Base-by-base conservation (phyloP, 257 asterid genomes). In the Solanum appendiculatum region DNA sequence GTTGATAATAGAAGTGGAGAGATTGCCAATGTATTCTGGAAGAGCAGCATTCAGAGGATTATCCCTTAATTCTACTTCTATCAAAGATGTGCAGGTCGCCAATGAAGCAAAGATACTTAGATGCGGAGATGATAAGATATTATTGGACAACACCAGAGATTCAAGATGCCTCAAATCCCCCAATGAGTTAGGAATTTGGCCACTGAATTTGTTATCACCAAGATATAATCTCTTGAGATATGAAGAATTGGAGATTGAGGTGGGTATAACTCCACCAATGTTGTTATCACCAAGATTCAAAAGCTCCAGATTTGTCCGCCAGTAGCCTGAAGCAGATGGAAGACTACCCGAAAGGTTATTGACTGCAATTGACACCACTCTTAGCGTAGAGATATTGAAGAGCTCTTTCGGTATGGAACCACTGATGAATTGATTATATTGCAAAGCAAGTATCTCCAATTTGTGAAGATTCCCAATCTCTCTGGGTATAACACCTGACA, bases 381-480 rank as follows among this genome's bases (percentile, higher is more conserved):
- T 75, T 39, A 90, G 23, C 4, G 88, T 84, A 13, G 93, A 91
- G 9, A 87, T 40, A 88, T 90, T 91, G 89, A 90, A 90, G 58
- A 90, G 85, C 29, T 0, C 25, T 16, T 85, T 85, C 7, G 91
- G 90, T 39, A 91, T 90, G 5, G 69, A 39, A 7, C 92, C 93
- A 56, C 8, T 48, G 2, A 56, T 48, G 2, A 56, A 83, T 4
- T 1, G 23, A n/a, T 90, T 91, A 0, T 0, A 0, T 0, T 3
- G 20, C 48, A 91, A 34, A 39, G 2, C 5, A 74, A 92, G 27
- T 1, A 0, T 0, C 82, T 85, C 77, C 75, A 92, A 34, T 1
- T 84, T 81, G 29, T 40, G 10, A 63, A 89, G 34, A 42, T 89
- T 89, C 12, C 91, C 86, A 58, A 92, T 46, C 88, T 86, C 92